Evolutionary conservation across 305 asterid genomes (phyloP), one percentile per base, ranked within the genome.

Genomic region (Fraxinus dipetala): DNA sequence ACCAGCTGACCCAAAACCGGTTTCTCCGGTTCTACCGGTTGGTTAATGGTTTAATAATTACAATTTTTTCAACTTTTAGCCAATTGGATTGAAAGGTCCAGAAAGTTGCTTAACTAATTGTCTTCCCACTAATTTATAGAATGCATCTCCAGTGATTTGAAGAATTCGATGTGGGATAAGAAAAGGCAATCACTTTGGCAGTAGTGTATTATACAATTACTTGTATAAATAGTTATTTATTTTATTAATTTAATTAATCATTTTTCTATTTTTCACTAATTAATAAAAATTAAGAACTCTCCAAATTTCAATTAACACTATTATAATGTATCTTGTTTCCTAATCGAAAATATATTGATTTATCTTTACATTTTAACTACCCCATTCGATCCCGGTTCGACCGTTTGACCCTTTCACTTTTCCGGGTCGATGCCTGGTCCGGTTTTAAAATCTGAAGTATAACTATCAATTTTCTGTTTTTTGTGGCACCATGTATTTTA

Each of bases 401-500:
- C 20, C 8, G 5, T 51, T 51, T 51, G 61, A 51, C 54, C 54
- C n/a, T 43, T 43, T 13, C 16, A 11, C 54, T 43, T 43, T 43
- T 51, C 65, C 9, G 24, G 65, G 65, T 54, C 65, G 9, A 54
- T 54, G 65, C 65, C 10, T 54, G 65, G 10, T 54, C 65, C 65
- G 10, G 24, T 1, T 56, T n/a, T 56, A 56, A 56, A 56, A 35
- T 81, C 30, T 51, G 54, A 40, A 61, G 77, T 65, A 45, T 79
- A 6, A 35, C 3, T 51, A 72, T 69, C 18, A 51, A 70, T 81
- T 80, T 77, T 9, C 38, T 1, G 0, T 34, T 43, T 76, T 79
- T 43, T 76, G 31, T 36, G 75, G 30, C 81, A 83, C 77, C 73
- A 77, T 72, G 76, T 76, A 73, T 77, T 85, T 77, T 75, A 81